phyloP scores from a whole-genome alignment of 768 basidiomycete genomes.

The Tricholoma terreum region DNA sequence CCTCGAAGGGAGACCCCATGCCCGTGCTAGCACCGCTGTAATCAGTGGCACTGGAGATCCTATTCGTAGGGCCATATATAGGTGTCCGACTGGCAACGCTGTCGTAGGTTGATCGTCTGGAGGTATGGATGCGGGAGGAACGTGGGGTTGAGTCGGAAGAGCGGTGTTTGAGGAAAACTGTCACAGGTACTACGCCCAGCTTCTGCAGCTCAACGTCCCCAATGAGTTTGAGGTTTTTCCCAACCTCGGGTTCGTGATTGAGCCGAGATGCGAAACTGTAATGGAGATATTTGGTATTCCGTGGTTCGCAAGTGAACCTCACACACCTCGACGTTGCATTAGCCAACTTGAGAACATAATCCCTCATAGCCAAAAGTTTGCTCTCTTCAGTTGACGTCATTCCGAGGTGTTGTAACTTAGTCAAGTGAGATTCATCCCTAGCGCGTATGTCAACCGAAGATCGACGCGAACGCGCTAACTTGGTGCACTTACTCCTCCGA shows the following conservation, averaged over 20 bases:
- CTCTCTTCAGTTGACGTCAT: constrained; percentile 80
- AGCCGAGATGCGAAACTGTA: constrained; percentile 65
- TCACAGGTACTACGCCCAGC: constrained; percentile 86
- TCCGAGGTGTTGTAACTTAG: constrained; percentile 82
- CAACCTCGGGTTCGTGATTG: constrained; percentile 59
- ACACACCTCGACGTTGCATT: constrained; percentile 71
- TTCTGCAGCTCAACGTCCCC: constrained; percentile 80
- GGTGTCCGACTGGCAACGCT: constrained; percentile 36
- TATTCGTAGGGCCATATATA: constrained; percentile 48
- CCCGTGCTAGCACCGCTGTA: constrained; percentile 41
- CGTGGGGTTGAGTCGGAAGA: constrained; percentile 37
- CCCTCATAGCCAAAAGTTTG: constrained; percentile 85
- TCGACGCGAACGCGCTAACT: not conserved
- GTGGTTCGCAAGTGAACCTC: no score
- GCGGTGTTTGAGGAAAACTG: constrained; percentile 77
- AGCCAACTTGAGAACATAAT: constrained; percentile 84
- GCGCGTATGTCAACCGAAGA: constrained; percentile 6
- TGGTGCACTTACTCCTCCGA: constrained; percentile 73
- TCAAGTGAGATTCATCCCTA: constrained; percentile 76
- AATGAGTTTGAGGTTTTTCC: constrained; percentile 58
- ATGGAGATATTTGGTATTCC: not conserved
- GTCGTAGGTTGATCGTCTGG: constrained; percentile 38
- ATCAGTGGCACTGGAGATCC: constrained; percentile 41
- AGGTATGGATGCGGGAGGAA: constrained; percentile 37
- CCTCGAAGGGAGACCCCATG: constrained; percentile 66